phyloP scores from a whole-genome alignment of 2,329 filamentous ascomycete species.

The Alternaria brassicicola region DNA sequence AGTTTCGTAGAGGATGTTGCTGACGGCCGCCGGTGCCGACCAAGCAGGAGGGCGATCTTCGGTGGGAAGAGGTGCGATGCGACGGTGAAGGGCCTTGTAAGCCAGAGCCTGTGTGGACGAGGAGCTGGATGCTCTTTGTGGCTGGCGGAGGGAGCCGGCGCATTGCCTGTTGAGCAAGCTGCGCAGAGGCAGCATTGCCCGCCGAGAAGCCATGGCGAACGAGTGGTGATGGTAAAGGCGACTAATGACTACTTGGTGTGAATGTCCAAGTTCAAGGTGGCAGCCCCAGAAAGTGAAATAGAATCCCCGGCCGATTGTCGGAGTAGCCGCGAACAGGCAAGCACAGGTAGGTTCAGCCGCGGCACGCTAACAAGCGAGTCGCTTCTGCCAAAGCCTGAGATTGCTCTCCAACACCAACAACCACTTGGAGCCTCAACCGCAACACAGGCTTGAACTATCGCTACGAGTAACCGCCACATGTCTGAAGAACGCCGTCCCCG shows the following conservation, averaged over 20 bases:
- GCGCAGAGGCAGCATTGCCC: slow-evolving; percentile 49
- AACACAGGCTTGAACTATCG: neutral
- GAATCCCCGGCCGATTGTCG: slow-evolving; percentile 15
- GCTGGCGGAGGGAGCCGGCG: slow-evolving; percentile 35
- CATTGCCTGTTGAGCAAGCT: slow-evolving; percentile 38
- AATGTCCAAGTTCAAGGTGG: neutral
- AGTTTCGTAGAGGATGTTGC: slow-evolving; percentile 98
- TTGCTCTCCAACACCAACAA: slow-evolving; percentile 1
- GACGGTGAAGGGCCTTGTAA: slow-evolving; percentile 95
- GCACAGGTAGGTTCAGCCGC: slow-evolving; percentile 11
- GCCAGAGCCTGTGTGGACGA: slow-evolving; percentile 91
- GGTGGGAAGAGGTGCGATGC: slow-evolving; percentile 81
- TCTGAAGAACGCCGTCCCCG: slow-evolving; percentile 83
- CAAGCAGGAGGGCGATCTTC: slow-evolving; percentile 80
- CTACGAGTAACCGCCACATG: slow-evolving; percentile 58
- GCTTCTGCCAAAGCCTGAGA: slow-evolving; percentile 6
- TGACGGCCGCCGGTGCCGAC: slow-evolving; percentile 88
- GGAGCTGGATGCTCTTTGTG: slow-evolving; percentile 50
- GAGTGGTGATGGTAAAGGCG: slow-evolving; percentile 20
- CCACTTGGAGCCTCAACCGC: slow-evolving; percentile 1
- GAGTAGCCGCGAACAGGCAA: slow-evolving; percentile 1
- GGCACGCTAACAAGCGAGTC: slow-evolving; percentile 14
- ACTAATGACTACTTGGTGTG: slow-evolving; percentile 10
- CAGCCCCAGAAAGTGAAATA: slow-evolving; percentile 18
- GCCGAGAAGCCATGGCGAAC: slow-evolving; percentile 51